Evolutionary conservation across 108 stramenopile species (phyloP).

Genomic region (Mediolabrus comicus): DNA sequence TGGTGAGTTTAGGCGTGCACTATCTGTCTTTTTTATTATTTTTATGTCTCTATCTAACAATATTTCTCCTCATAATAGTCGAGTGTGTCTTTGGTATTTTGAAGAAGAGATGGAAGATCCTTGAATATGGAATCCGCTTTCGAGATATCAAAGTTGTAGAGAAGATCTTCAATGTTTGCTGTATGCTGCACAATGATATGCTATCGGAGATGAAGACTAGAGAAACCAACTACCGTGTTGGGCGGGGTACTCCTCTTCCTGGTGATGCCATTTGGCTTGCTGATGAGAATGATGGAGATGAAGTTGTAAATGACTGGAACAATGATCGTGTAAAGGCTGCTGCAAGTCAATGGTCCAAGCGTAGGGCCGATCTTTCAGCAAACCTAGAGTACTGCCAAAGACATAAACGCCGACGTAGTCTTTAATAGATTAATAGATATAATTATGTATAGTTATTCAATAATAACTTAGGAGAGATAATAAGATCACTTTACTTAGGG

Average conservation of each 20-base stretch:
- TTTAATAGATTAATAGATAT: no score
- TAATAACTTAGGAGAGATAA: no score
- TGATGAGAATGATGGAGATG: background rate
- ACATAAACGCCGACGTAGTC: no score
- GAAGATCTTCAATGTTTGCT: constrained; percentile 19
- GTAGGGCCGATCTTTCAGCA: background rate
- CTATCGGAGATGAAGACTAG: constrained; percentile 5
- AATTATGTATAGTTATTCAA: no score
- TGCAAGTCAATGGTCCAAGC: background rate
- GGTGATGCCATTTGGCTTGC: background rate
- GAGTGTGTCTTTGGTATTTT: constrained; percentile 55
- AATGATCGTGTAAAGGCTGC: background rate
- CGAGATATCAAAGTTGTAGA: constrained; percentile 2
- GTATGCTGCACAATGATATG: constrained; percentile 35
- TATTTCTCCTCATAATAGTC: no score
- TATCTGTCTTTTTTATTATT: no score
- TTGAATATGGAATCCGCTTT: constrained; percentile 19
- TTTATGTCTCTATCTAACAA: no score
- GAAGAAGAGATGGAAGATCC: constrained; percentile 37
- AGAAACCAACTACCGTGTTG: background rate
- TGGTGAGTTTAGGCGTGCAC: no score
- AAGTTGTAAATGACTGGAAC: background rate
- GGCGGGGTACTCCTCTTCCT: background rate
- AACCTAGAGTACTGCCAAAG: background rate
- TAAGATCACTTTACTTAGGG: no score